These are phyloP conservation scores for Anisogramma anomala DNA, from an alignment of 2,329 filamentous ascomycete genomes.

Conservation along the genomic window DNA sequence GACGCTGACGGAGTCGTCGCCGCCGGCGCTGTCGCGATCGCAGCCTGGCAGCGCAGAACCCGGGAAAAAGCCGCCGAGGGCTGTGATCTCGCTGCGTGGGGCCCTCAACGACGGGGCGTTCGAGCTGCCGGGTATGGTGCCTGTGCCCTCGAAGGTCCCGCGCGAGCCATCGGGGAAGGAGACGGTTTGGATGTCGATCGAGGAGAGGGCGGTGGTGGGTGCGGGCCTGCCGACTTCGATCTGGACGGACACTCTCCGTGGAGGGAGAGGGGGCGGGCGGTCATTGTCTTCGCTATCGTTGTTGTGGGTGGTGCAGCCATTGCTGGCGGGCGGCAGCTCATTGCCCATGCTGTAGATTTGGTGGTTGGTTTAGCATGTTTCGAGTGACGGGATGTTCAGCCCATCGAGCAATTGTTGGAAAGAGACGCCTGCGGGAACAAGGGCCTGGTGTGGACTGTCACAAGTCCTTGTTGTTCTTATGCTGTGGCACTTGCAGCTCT, in stretches of 20 bases:
- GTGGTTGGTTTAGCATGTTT: slow-evolving; percentile 14
- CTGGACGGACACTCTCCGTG: slow-evolving; percentile 14
- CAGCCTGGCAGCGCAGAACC: slow-evolving; percentile 10
- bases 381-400: slow-evolving; percentile 13
- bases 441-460: neutral
- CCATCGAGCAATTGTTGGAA: slow-evolving; percentile 2
- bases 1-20: slow-evolving; percentile 53
- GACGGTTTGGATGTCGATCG: slow-evolving; percentile 68
- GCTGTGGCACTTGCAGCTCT: too few species aligned
- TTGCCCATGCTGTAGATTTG: slow-evolving; percentile 15
- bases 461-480: too few species aligned
- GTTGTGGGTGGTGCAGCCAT: slow-evolving; percentile 2
- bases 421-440: neutral
- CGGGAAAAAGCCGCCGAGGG: slow-evolving; percentile 12
- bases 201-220: slow-evolving; percentile 75
- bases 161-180: slow-evolving; percentile 59
- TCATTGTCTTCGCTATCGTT: slow-evolving; percentile 10
- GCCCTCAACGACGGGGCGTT: slow-evolving; percentile 17
- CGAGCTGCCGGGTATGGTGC: slow-evolving; percentile 15
- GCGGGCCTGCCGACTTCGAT: slow-evolving; percentile 48
- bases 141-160: slow-evolving; percentile 44
- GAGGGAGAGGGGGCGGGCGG: slow-evolving; percentile 20
- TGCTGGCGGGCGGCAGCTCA: slow-evolving; percentile 8
- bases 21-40: slow-evolving; percentile 3
- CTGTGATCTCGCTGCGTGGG: slow-evolving; percentile 30